Evolutionary conservation across 1,284 basidiomycete genomes (phyloP), one percentile per base, ranked within the genome.

Genomic region (Sporisorium reilianum): DNA sequence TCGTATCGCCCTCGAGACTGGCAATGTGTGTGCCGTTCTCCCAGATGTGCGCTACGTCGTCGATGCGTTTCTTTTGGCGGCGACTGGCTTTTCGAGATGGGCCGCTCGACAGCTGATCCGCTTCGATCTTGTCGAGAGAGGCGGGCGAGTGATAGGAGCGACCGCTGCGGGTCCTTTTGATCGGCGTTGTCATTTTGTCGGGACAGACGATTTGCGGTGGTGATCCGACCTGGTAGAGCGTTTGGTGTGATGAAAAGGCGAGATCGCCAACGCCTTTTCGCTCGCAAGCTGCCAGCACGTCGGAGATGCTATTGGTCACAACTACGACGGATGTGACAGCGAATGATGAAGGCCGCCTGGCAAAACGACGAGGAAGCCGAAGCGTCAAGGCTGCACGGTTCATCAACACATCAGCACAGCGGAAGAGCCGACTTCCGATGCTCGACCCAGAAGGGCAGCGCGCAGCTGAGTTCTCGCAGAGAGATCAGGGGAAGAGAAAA

Each of bases 171-270:
- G 41, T 20, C 14, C 55, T 41, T 25, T 57, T 64, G 42, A 50
- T 50, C n/a, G 55, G 56, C 8, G 36, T 18, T 8, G 56, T 55
- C 62, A 64, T 44, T 25, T 41, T 48, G 34, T 58, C 42, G 42
- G 16, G 42, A 4, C 42, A n/a, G 10, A 6, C 14, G 44, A 25
- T 22, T n/a, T n/a, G n/a, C n/a, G n/a, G n/a, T n/a, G n/a, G n/a
- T n/a, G n/a, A n/a, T n/a, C n/a, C n/a, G n/a, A n/a, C n/a, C n/a
- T n/a, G n/a, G n/a, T n/a, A n/a, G n/a, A n/a, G n/a, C n/a, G n/a
- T n/a, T n/a, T n/a, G n/a, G n/a, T n/a, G n/a, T n/a, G n/a, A n/a
- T n/a, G n/a, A n/a, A n/a, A n/a, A n/a, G n/a, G n/a, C 34, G 14
- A 6, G 12, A 36, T 36, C 34, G 9, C 34, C 34, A 36, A 9